phyloP scores from a whole-genome alignment of 768 basidiomycete genomes.

The Lactifluus echinatus region DNA sequence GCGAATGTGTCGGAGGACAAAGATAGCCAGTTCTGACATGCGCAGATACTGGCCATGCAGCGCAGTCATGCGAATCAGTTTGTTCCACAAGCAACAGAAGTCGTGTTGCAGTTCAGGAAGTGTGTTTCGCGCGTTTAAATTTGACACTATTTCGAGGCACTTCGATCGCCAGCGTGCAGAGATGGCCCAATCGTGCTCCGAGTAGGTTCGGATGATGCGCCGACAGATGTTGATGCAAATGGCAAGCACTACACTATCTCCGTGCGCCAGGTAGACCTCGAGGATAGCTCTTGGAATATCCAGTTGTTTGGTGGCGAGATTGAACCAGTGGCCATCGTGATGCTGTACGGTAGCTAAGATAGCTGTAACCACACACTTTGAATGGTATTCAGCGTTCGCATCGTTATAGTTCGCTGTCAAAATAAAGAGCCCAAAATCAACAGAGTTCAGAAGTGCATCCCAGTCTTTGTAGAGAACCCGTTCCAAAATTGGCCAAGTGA shows the following conservation, averaged over 20 bases:
- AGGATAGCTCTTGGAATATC: background rate
- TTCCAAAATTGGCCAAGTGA: background rate
- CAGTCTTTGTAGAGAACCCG: background rate
- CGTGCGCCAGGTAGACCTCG: background rate
- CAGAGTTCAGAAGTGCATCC: background rate
- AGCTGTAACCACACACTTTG: background rate
- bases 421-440: background rate
- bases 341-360: background rate
- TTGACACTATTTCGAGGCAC: background rate
- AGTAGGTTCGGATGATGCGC: background rate
- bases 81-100: conserved; percentile 1
- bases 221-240: background rate
- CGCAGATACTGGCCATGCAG: background rate
- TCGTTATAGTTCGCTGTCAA: background rate
- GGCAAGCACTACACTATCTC: background rate
- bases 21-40: too few relatives aligned
- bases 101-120: background rate
- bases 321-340: background rate
- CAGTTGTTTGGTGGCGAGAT: background rate
- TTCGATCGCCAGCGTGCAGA: background rate
- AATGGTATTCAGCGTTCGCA: background rate
- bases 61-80: background rate
- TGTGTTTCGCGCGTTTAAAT: background rate
- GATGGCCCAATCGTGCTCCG: too few relatives aligned
- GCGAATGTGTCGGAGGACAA: too few relatives aligned